Conservation (phyloP, 1,139 yeast genomes). For the Spathaspora sp. region DNA sequence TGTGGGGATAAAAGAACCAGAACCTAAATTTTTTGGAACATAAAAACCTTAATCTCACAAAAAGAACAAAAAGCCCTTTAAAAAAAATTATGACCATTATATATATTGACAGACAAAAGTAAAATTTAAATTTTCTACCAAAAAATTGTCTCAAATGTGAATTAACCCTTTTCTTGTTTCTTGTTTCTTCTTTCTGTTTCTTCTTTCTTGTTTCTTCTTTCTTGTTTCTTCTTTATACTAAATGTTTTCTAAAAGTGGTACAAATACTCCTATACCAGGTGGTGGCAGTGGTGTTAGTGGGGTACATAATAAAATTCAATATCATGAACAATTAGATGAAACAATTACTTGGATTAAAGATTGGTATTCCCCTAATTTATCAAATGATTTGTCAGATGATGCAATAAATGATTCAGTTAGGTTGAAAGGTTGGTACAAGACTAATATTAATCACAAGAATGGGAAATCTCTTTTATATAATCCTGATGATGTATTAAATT, state of each 20-base stretch:
- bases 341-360: constrained; percentile 43
- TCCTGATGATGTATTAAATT: constrained; percentile 29
- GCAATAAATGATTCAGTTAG: constrained; percentile 18
- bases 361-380: constrained; percentile 40
- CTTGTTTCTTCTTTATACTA: background rate
- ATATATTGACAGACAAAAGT: background rate
- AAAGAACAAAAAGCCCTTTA: background rate
- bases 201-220: background rate
- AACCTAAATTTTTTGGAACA: too few species aligned
- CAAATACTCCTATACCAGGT: constrained; percentile 16
- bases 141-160: background rate
- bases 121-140: background rate
- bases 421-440: constrained; percentile 45
- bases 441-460: constrained; percentile 19
- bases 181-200: background rate
- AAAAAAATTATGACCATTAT: background rate
- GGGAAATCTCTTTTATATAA: constrained; percentile 14
- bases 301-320: constrained; percentile 9
- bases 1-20: too few species aligned
- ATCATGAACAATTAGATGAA: constrained; percentile 25
- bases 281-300: constrained; percentile 6
- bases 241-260: constrained; percentile 22
- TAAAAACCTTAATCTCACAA: too few species aligned
- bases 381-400: constrained; percentile 23
- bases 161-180: background rate